Conservation (phyloP, 106 monocot species). For the Acanthochlamys bracteata region DNA sequence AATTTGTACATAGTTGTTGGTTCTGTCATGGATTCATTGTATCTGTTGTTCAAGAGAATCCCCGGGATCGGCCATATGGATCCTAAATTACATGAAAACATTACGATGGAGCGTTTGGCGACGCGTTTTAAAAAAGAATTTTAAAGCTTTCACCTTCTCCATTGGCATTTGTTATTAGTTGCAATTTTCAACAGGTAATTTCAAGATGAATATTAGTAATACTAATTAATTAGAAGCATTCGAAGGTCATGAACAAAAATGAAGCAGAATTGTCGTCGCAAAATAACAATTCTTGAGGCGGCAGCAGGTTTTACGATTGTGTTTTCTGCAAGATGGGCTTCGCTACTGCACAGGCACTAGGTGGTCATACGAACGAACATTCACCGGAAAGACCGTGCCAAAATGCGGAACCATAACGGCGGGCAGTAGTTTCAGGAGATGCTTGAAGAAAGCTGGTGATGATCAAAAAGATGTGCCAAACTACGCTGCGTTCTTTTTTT, state of each 20-base stretch:
- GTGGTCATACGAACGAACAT: conserved; percentile 83
- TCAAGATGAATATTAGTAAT: too few relatives aligned
- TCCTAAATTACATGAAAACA: too few relatives aligned
- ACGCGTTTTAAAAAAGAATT: too few relatives aligned
- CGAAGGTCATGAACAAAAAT: neutral
- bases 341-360: conserved; percentile 53
- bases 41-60: too few relatives aligned
- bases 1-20: too few relatives aligned
- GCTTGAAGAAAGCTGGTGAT: too few relatives aligned
- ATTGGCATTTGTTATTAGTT: too few relatives aligned
- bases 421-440: neutral
- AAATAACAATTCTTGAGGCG: neutral
- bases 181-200: too few relatives aligned
- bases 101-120: too few relatives aligned
- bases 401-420: conserved; percentile 4
- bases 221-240: neutral
- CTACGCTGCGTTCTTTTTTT: neutral
- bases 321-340: conserved; percentile 64
- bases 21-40: too few relatives aligned
- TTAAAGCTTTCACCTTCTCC: too few relatives aligned
- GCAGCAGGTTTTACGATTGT: conserved; percentile 30
- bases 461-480: neutral
- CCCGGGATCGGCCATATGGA: too few relatives aligned
- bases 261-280: neutral
- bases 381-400: conserved; percentile 35